Evolutionary conservation across 169 alveolate species (phyloP).

Genomic region (Plasmodium adleri): DNA sequence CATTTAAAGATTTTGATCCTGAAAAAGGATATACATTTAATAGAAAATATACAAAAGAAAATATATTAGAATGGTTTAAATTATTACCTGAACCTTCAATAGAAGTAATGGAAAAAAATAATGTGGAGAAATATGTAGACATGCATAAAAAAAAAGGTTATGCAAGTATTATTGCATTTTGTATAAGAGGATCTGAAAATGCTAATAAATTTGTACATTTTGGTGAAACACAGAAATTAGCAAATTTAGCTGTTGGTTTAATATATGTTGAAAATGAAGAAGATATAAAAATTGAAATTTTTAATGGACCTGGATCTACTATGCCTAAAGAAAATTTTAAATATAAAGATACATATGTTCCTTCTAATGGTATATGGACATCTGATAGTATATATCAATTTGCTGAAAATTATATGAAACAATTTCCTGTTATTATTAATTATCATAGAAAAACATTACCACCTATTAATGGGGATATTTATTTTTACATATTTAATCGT

Average conservation of each 20-base stretch:
- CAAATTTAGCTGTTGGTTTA: constrained; percentile 64
- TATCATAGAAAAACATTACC: constrained; percentile 19
- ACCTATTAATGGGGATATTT: constrained; percentile 32
- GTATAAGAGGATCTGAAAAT: constrained; percentile 42
- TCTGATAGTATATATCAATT: constrained; percentile 35
- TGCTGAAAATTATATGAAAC: constrained; percentile 55
- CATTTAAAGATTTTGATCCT: constrained; percentile 65
- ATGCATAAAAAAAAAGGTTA: constrained; percentile 67
- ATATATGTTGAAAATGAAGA: constrained; percentile 22
- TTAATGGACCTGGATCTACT: constrained; percentile 73
- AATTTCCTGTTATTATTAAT: constrained; percentile 51
- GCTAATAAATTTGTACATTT: constrained; percentile 62
- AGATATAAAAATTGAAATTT: constrained; percentile 46
- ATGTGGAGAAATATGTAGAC: constrained; percentile 61
- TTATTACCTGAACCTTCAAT: constrained; percentile 46
- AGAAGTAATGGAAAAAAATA: constrained; percentile 39
- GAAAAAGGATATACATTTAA: constrained; percentile 73
- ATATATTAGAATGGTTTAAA: constrained; percentile 59
- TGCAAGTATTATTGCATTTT: constrained; percentile 73
- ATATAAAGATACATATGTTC: constrained; percentile 46
- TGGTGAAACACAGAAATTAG: constrained; percentile 65
- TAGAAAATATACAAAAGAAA: constrained; percentile 66
- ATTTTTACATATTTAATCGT: constrained; percentile 25
- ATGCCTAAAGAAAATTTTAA: constrained; percentile 16
- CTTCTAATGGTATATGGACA: constrained; percentile 33